A percentile compares a stretch with the other conserved stretches of the same genome.
Conservation (phyloP, 257 asterid genomes). For the Solanum chiquidenum region DNA sequence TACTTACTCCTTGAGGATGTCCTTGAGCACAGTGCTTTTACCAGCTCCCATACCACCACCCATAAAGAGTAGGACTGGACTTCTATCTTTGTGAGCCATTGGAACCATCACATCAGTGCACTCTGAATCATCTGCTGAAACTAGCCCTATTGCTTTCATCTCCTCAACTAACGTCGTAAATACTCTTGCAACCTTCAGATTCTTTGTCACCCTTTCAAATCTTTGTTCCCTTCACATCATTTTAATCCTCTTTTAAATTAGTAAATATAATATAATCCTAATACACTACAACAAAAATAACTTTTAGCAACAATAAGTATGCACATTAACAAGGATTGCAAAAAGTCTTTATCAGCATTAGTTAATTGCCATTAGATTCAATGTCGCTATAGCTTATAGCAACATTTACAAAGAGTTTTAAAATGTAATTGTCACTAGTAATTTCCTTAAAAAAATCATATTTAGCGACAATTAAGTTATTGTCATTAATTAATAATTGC, state of each 20-base stretch:
- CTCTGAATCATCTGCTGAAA: slow-evolving; percentile 7
- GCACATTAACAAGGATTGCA: not conserved
- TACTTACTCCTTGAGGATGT: slow-evolving; percentile 16
- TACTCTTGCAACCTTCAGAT: slow-evolving; percentile 36
- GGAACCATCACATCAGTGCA: slow-evolving; percentile 19
- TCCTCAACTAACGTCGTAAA: slow-evolving; percentile 12
- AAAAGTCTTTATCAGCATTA: not conserved
- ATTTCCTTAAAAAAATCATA: not conserved
- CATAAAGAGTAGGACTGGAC: slow-evolving; percentile 17
- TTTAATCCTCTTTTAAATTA: not conserved
- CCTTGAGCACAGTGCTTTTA: slow-evolving; percentile 15
- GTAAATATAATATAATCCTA: not conserved
- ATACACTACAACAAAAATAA: not conserved
- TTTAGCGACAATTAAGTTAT: too few species aligned
- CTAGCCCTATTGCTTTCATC: slow-evolving; percentile 16
- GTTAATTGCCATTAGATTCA: not conserved
- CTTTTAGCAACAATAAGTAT: not conserved
- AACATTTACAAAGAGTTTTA: not conserved
- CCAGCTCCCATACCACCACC: slow-evolving; percentile 23
- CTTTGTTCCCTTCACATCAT: slow-evolving; percentile 61
- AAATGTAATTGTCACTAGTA: not conserved
- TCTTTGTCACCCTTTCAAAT: slow-evolving; percentile 86
- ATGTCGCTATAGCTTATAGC: not conserved
- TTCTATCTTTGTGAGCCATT: slow-evolving; percentile 18
- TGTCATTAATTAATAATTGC: too few species aligned